These are phyloP conservation scores for Komagataella kurtzmanii DNA, from an alignment of 805 yeast species.

Conservation along the genomic window DNA sequence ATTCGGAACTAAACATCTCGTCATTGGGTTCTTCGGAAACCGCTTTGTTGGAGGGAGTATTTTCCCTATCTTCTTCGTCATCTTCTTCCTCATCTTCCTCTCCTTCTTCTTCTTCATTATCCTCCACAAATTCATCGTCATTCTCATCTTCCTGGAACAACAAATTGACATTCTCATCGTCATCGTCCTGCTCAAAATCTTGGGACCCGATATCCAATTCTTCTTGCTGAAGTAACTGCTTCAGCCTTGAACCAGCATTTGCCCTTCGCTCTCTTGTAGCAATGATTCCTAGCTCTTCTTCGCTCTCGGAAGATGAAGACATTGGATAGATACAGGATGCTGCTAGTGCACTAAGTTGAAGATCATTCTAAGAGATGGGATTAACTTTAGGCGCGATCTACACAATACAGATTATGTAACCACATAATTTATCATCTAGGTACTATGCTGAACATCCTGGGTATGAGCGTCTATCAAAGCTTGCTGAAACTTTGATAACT, in stretches of 20 bases:
- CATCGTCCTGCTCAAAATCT: constrained; percentile 31
- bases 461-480: constrained; percentile 53
- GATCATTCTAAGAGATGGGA: background rate
- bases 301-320: background rate
- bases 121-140: constrained; percentile 31
- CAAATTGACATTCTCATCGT: constrained; percentile 63
- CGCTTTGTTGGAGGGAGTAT: constrained; percentile 16
- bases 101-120: constrained; percentile 16
- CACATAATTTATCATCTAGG: background rate
- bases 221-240: constrained; percentile 59
- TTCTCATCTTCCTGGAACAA: constrained; percentile 54
- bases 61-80: constrained; percentile 10
- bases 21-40: constrained; percentile 16
- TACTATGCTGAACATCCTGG: constrained; percentile 44
- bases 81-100: constrained; percentile 11
- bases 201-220: constrained; percentile 31
- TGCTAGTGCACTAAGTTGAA: background rate
- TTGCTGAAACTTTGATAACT: constrained; percentile 44
- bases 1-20: constrained; percentile 37
- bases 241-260: constrained; percentile 83
- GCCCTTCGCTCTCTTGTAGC: constrained; percentile 66
- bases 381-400: background rate
- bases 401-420: background rate
- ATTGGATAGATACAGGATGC: background rate
- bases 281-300: constrained; percentile 24